Conservation (phyloP, 2,329 filamentous ascomycete species). For the Exophiala calicioides region DNA sequence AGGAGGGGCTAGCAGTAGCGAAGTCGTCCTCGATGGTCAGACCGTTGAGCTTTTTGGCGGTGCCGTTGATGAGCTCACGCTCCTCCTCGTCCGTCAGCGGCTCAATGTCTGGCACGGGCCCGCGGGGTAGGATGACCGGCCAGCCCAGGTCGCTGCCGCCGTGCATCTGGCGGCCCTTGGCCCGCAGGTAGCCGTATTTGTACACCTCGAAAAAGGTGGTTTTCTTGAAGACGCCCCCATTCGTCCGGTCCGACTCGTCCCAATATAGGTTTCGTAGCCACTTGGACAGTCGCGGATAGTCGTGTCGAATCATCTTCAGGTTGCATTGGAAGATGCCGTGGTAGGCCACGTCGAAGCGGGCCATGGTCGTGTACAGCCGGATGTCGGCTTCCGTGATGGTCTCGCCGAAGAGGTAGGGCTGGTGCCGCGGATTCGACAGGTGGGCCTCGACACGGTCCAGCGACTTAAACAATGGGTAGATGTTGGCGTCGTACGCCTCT, state of each 20-base stretch:
- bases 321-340: slow-evolving; percentile 81
- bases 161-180: slow-evolving; percentile 21
- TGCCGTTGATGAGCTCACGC: slow-evolving; percentile 21
- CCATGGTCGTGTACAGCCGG: slow-evolving; percentile 66
- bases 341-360: slow-evolving; percentile 71
- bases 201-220: slow-evolving; percentile 46
- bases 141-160: slow-evolving; percentile 17
- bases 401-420: slow-evolving; percentile 72
- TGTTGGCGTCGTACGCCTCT: slow-evolving; percentile 72
- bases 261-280: slow-evolving; percentile 52
- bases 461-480: slow-evolving; percentile 67
- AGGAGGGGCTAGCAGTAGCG: not conserved
- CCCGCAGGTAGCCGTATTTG: slow-evolving; percentile 29
- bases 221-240: slow-evolving; percentile 45
- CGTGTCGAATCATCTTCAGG: slow-evolving; percentile 62
- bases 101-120: slow-evolving; percentile 28
- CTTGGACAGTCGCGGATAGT: slow-evolving; percentile 54
- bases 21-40: slow-evolving; percentile 7
- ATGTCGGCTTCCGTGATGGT: slow-evolving; percentile 77
- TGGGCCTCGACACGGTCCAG: slow-evolving; percentile 73
- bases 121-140: slow-evolving; percentile 24
- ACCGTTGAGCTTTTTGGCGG: slow-evolving; percentile 15
- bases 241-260: slow-evolving; percentile 45
- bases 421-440: slow-evolving; percentile 51
- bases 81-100: slow-evolving; percentile 31